A percentile compares a stretch with the other conserved stretches of the same genome.
These are phyloP conservation scores for Remersonia thermophila DNA, from an alignment of 2,329 filamentous ascomycete species.

Conservation along the genomic window DNA sequence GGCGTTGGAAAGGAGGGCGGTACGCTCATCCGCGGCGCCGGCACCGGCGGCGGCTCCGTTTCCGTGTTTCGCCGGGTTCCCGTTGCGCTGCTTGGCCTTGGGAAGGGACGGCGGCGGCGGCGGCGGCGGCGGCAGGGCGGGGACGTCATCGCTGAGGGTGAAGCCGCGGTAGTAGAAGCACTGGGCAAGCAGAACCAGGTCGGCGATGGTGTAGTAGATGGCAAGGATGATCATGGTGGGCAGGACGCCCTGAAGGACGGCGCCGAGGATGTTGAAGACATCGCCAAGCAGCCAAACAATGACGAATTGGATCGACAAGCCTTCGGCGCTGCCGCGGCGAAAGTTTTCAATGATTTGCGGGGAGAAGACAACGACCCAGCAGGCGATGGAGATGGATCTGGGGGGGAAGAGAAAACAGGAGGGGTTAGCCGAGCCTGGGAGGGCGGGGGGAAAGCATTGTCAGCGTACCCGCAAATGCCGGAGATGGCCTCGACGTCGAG, in stretches of 20 bases:
- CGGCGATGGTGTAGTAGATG: constrained; percentile 84
- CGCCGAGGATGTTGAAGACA: constrained; percentile 94
- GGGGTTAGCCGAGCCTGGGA: constrained; percentile 1
- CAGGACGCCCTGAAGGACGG: constrained; percentile 77
- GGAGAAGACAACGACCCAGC: constrained; percentile 95
- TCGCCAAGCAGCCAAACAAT: constrained; percentile 88
- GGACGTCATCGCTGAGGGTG: constrained; percentile 45
- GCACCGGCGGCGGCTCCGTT: constrained; percentile 19
- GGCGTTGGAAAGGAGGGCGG: constrained; percentile 30
- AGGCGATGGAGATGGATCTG: constrained; percentile 89
- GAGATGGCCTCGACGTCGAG: constrained; percentile 84
- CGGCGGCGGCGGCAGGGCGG: constrained; percentile 19
- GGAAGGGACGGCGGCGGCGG: background rate
- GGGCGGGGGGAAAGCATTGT: background rate
- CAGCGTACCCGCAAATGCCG: constrained; percentile 74
- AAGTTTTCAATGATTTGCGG: constrained; percentile 97
- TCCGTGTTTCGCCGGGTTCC: background rate
- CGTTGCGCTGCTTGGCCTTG: constrained; percentile 6
- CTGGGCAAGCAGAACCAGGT: constrained; percentile 76
- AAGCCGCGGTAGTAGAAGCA: constrained; percentile 96
- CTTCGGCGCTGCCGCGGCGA: constrained; percentile 70
- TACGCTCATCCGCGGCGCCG: constrained; percentile 38
- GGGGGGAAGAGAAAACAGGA: constrained; percentile 1
- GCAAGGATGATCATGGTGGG: constrained; percentile 80
- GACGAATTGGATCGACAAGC: constrained; percentile 81